Conservation (phyloP, 495 filamentous ascomycete genomes). For the Penicillium canariense region DNA sequence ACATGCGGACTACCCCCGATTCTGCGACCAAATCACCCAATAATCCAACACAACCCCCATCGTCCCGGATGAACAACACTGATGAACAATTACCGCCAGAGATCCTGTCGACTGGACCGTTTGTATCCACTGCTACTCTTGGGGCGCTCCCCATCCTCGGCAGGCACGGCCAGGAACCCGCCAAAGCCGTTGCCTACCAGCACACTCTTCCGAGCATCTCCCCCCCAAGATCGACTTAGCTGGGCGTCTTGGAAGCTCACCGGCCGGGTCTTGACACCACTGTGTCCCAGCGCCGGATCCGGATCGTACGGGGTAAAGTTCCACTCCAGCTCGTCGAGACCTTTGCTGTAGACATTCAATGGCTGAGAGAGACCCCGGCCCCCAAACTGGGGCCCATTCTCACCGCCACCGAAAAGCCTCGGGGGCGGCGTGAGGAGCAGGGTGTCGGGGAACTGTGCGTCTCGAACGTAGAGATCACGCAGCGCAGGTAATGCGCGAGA, state of each 20-base stretch:
- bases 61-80: not conserved
- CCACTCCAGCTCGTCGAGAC: constrained; percentile 82
- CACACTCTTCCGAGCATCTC: constrained; percentile 57
- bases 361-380: constrained; percentile 55
- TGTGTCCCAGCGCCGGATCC: constrained; percentile 30
- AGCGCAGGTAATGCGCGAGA: constrained; percentile 71
- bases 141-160: constrained; percentile 42
- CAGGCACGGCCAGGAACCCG: constrained; percentile 77
- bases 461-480: constrained; percentile 76
- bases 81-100: constrained; percentile 38
- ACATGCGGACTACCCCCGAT: not conserved
- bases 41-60: not conserved
- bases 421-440: constrained; percentile 66
- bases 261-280: constrained; percentile 47
- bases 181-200: constrained; percentile 77
- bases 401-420: constrained; percentile 32
- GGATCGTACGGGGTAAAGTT: constrained; percentile 65
- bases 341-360: constrained; percentile 82
- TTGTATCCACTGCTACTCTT: constrained; percentile 38
- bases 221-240: constrained; percentile 58
- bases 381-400: constrained; percentile 32
- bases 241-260: constrained; percentile 53
- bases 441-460: constrained; percentile 71
- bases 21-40: not conserved
- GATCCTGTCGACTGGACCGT: constrained; percentile 39